Percentiles rank a stretch among this genome's conserved stretches.
phyloP scores from a whole-genome alignment of 2,329 filamentous ascomycete genomes.

The Aspergillus nomiae region DNA sequence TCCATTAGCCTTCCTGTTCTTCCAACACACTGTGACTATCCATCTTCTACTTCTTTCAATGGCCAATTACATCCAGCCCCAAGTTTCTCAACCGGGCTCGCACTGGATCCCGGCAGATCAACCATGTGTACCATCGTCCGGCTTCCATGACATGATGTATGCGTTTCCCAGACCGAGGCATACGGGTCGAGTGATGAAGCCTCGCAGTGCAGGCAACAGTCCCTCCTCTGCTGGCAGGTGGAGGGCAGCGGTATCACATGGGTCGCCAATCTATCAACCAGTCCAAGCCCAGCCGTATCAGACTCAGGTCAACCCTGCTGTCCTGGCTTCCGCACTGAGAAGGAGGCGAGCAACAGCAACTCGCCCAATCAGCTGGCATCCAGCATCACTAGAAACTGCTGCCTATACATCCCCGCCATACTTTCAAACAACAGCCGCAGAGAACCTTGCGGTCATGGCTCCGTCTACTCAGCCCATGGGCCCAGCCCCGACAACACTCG shows the following conservation, averaged over 20 bases:
- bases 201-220: constrained; percentile 69
- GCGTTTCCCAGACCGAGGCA: constrained; percentile 55
- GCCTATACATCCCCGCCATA: constrained; percentile 28
- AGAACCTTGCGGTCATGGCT: constrained; percentile 23
- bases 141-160: constrained; percentile 46
- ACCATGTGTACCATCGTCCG: constrained; percentile 24
- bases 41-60: constrained; percentile 24
- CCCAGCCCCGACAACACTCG: constrained; percentile 18
- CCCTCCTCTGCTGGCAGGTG: constrained; percentile 54
- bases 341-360: constrained; percentile 43
- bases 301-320: constrained; percentile 47
- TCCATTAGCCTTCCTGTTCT: background rate
- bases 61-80: constrained; percentile 33
- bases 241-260: constrained; percentile 57
- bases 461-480: constrained; percentile 23
- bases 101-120: constrained; percentile 30
- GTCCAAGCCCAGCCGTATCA: constrained; percentile 31
- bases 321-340: constrained; percentile 42
- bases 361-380: constrained; percentile 76
- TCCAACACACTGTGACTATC: constrained; percentile 2
- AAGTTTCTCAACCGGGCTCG: constrained; percentile 27
- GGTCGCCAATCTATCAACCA: constrained; percentile 47
- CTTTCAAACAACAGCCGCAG: constrained; percentile 17
- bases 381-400: constrained; percentile 53
- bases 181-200: constrained; percentile 58